Conservation (phyloP, 768 basidiomycete genomes). For the Auriscalpium orientale region DNA sequence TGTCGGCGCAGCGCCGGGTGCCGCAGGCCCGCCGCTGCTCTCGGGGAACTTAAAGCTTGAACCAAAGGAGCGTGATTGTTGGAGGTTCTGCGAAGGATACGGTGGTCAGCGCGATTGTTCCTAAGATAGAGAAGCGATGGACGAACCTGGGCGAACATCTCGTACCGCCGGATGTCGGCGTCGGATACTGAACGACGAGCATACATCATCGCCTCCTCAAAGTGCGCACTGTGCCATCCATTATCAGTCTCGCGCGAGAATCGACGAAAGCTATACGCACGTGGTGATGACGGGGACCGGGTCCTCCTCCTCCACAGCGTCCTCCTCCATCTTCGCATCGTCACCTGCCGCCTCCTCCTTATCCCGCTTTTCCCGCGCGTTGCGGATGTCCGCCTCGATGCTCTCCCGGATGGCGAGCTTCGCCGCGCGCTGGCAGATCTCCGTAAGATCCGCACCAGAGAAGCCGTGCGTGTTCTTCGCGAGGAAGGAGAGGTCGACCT, state of each 20-base stretch:
- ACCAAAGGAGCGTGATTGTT: conserved; percentile 88
- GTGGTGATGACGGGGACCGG: conserved; percentile 84
- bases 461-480: conserved; percentile 93
- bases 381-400: conserved; percentile 86
- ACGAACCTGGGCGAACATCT: conserved; percentile 85
- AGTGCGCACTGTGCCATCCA: conserved; percentile 64
- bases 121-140: background rate
- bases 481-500: conserved; percentile 81
- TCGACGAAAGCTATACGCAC: conserved; percentile 27
- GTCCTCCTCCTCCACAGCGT: conserved; percentile 69
- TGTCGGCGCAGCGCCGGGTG: conserved; percentile 24
- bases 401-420: conserved; percentile 95
- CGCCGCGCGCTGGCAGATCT: conserved; percentile 96
- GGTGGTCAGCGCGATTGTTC: conserved; percentile 1
- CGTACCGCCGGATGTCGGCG: conserved; percentile 93
- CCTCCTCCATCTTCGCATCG: conserved; percentile 67
- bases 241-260: conserved; percentile 1
- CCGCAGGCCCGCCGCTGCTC: conserved; percentile 25
- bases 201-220: conserved; percentile 98
- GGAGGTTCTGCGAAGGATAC: conserved; percentile 55
- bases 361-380: conserved; percentile 70
- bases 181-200: conserved; percentile 96
- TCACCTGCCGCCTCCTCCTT: conserved; percentile 69
- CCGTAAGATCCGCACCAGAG: conserved; percentile 99
- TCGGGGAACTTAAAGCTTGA: conserved; percentile 99